phyloP scores from a whole-genome alignment of 2,329 filamentous ascomycete species.

The Calonectria ilicicola region DNA sequence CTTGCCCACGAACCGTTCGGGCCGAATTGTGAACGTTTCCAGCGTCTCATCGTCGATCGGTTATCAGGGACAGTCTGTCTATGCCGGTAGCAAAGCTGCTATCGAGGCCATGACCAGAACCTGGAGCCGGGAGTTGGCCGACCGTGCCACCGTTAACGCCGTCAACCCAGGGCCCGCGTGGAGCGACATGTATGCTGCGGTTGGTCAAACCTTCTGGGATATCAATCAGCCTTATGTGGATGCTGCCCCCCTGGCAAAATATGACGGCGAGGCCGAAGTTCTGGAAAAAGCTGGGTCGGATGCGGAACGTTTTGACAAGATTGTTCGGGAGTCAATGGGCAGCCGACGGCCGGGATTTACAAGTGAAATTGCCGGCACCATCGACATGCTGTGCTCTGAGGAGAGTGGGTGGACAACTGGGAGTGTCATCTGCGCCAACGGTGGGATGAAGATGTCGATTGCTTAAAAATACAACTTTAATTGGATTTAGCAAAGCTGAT shows the following conservation, averaged over 20 bases:
- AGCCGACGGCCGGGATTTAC: slow-evolving; percentile 50
- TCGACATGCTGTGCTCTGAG: slow-evolving; percentile 76
- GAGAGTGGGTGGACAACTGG: slow-evolving; percentile 79
- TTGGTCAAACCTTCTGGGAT: slow-evolving; percentile 49
- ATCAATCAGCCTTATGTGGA: slow-evolving; percentile 54
- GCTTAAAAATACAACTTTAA: slow-evolving; percentile 33
- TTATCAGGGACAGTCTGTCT: slow-evolving; percentile 67
- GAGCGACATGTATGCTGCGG: slow-evolving; percentile 62
- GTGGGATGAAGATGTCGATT: slow-evolving; percentile 58
- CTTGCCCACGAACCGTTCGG: slow-evolving; percentile 75
- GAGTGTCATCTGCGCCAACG: slow-evolving; percentile 78
- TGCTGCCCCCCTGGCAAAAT: slow-evolving; percentile 49
- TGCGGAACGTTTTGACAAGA: slow-evolving; percentile 48
- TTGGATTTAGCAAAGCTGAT: not conserved
- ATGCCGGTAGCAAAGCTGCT: slow-evolving; percentile 69
- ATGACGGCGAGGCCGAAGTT: slow-evolving; percentile 47
- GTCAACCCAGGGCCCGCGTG: slow-evolving; percentile 69
- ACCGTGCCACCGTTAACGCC: slow-evolving; percentile 66
- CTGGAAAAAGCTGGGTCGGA: slow-evolving; percentile 46
- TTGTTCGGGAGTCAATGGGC: slow-evolving; percentile 49
- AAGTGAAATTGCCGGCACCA: slow-evolving; percentile 74
- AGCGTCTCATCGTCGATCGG: slow-evolving; percentile 66
- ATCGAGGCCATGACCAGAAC: slow-evolving; percentile 70
- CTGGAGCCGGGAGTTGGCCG: slow-evolving; percentile 68
- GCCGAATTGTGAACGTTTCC: slow-evolving; percentile 68